These are phyloP conservation scores for Symbiodinium pilosum DNA, from an alignment of 73 alveolate genomes.

Conservation along the genomic window DNA sequence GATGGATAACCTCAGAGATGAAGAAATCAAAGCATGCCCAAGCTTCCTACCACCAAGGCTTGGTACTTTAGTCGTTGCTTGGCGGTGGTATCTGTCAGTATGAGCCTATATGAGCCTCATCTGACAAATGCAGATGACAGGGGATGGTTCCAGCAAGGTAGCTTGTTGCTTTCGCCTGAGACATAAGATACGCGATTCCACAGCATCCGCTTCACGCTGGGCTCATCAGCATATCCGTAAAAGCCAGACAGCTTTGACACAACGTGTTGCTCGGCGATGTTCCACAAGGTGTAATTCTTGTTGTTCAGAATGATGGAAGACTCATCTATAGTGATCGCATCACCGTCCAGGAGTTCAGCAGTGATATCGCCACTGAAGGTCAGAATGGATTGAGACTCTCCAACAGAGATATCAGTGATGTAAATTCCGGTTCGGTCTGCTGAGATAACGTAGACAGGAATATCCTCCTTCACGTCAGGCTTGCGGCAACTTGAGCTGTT, in stretches of 20 bases:
- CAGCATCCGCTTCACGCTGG: conserved; percentile 65
- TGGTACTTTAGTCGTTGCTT: too few relatives aligned
- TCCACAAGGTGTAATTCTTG: conserved; percentile 7
- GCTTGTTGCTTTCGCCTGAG: not conserved
- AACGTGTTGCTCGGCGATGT: not conserved
- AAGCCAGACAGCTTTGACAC: conserved; percentile 15
- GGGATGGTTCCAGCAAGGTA: not conserved
- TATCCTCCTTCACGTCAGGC: conserved; percentile 72
- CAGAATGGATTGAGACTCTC: conserved; percentile 20
- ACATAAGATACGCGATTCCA: conserved; percentile 19
- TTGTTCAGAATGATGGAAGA: not conserved
- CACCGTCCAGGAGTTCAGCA: conserved; percentile 35
- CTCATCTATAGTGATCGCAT: conserved; percentile 53
- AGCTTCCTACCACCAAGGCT: too few relatives aligned
- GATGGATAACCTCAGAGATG: conserved; percentile 32
- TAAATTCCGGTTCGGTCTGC: conserved; percentile 35
- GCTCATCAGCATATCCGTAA: conserved; percentile 76
- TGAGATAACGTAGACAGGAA: conserved; percentile 40
- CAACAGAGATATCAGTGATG: conserved; percentile 74
- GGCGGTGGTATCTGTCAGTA: too few relatives aligned
- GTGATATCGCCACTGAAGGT: conserved; percentile 67
- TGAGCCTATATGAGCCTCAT: too few relatives aligned
- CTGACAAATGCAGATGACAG: too few relatives aligned
- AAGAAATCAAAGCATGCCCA: too few relatives aligned
- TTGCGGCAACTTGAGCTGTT: conserved; percentile 70